Conservation (phyloP, 2,329 filamentous ascomycete species). For the Pestalotiopsis sp. region DNA sequence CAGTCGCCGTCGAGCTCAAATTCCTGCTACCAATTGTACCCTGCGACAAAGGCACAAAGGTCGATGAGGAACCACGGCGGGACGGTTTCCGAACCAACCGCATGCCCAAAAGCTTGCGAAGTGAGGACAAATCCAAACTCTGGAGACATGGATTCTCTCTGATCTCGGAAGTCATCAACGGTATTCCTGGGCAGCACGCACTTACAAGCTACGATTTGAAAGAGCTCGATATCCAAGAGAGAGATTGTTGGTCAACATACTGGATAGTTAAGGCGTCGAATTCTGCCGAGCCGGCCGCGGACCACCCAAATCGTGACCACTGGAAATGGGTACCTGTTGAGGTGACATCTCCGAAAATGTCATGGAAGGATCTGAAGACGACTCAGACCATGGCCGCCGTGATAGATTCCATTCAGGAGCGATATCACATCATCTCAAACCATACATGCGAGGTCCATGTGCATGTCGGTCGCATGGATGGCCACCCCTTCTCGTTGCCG, state of each 20-base stretch:
- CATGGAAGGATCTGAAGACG: conserved; percentile 23
- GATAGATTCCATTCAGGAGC: conserved; percentile 22
- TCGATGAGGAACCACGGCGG: background rate
- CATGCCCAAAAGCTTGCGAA: conserved; percentile 52
- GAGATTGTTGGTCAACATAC: conserved; percentile 35
- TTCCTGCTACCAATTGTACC: conserved; percentile 12
- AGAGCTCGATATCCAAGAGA: conserved; percentile 22
- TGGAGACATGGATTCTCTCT: conserved; percentile 79
- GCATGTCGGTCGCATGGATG: conserved; percentile 38
- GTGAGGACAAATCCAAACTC: conserved; percentile 79
- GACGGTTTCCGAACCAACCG: background rate
- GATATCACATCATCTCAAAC: conserved; percentile 33
- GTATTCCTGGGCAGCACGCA: conserved; percentile 23
- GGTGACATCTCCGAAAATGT: conserved; percentile 37
- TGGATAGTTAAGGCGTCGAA: conserved; percentile 44
- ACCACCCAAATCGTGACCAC: conserved; percentile 24
- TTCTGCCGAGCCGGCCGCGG: conserved; percentile 33
- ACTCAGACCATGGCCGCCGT: conserved; percentile 23
- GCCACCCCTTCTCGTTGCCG: conserved; percentile 28
- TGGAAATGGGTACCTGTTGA: conserved; percentile 37
- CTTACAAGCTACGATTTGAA: conserved; percentile 29
- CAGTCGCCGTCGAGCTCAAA: conserved; percentile 13
- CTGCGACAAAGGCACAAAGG: background rate
- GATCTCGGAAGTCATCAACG: conserved; percentile 25
- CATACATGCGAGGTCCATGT: conserved; percentile 41